Conservation (phyloP, 192 early-diverging fungal genomes). For the Gaertneriomyces semiglobifer region DNA sequence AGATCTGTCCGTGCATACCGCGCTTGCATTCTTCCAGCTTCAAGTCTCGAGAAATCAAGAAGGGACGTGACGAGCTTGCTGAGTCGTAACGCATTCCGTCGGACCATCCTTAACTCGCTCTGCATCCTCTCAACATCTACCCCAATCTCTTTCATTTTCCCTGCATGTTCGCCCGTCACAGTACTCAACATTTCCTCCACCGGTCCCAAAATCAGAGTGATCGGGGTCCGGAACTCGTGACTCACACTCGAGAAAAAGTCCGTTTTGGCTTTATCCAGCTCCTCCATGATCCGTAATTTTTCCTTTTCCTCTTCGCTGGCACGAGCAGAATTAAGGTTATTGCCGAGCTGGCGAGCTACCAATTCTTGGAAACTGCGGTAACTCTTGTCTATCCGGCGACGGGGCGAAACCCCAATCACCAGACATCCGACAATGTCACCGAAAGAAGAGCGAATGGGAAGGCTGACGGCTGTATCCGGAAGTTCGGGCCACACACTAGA, state of each 20-base stretch:
- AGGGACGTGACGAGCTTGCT: slow-evolving; percentile 56
- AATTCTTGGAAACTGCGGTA: slow-evolving; percentile 13
- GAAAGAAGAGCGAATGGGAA: not conserved
- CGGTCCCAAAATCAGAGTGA: slow-evolving; percentile 54
- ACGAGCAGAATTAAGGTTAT: slow-evolving; percentile 8
- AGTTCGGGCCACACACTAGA: slow-evolving; percentile 18
- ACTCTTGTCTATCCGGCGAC: slow-evolving; percentile 7
- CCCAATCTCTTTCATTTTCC: not conserved
- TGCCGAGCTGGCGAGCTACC: slow-evolving; percentile 9
- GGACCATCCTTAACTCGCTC: slow-evolving; percentile 40
- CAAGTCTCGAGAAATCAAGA: slow-evolving; percentile 52
- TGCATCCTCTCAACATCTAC: not conserved
- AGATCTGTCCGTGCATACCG: slow-evolving; percentile 49
- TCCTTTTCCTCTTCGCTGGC: slow-evolving; percentile 6
- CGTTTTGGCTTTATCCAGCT: slow-evolving; percentile 15
- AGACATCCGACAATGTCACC: slow-evolving; percentile 2
- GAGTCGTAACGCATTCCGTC: slow-evolving; percentile 49
- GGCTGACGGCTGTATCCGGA: not conserved
- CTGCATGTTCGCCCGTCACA: not conserved
- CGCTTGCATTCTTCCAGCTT: slow-evolving; percentile 54
- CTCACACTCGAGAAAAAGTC: slow-evolving; percentile 26
- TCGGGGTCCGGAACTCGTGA: slow-evolving; percentile 40
- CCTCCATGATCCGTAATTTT: not conserved
- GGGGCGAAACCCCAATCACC: slow-evolving; percentile 8
- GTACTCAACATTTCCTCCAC: slow-evolving; percentile 21